phyloP scores from a whole-genome alignment of 768 basidiomycete species.

The Lactifluus pinguis region DNA sequence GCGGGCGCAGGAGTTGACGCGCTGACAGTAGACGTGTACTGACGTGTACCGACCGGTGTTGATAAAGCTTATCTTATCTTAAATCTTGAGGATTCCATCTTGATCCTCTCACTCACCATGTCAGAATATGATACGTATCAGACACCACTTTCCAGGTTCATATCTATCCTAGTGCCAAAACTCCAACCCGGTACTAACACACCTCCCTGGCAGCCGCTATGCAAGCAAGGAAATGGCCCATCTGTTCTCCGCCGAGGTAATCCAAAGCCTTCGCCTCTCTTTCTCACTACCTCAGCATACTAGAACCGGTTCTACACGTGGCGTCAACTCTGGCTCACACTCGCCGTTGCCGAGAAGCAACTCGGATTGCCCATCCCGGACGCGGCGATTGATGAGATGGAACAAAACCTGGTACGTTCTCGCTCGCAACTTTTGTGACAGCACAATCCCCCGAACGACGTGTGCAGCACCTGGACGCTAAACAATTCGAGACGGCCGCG shows the following conservation, averaged over 20 bases:
- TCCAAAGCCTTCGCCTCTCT: constrained; percentile 22
- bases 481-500: constrained; percentile 88
- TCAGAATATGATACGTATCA: constrained; percentile 11
- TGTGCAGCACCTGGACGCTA: constrained; percentile 66
- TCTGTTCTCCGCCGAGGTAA: constrained; percentile 87
- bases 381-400: constrained; percentile 91
- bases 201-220: constrained; percentile 65
- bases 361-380: constrained; percentile 86
- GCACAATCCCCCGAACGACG: neutral
- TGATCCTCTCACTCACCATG: neutral
- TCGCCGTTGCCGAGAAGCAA: constrained; percentile 94
- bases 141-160: constrained; percentile 13
- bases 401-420: constrained; percentile 67
- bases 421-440: neutral
- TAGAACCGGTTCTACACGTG: constrained; percentile 95
- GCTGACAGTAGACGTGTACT: no score
- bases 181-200: neutral
- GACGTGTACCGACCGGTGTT: no score
- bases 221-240: constrained; percentile 98
- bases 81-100: neutral
- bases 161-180: neutral
- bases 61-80: constrained; percentile 7
- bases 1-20: no score
- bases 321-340: constrained; percentile 91
- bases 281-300: neutral